Evolutionary conservation across 2,329 filamentous ascomycete genomes (phyloP).

Genomic region (Fusarium metavorans): DNA sequence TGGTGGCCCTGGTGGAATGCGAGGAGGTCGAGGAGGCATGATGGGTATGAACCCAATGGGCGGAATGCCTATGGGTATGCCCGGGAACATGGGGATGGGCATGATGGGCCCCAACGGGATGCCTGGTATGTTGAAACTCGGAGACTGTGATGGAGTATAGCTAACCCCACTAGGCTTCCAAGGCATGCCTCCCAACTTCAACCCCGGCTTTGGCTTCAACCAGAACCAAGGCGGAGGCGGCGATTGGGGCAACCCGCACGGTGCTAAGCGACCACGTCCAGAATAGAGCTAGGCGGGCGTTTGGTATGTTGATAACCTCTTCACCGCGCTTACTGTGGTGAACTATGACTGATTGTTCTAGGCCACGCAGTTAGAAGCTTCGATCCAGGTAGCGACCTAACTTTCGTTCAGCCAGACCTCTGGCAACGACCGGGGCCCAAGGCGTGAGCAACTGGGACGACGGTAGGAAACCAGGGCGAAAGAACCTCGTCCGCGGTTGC

Average conservation of each 20-base stretch:
- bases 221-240: constrained; percentile 58
- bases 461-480: not conserved
- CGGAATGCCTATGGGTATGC: constrained; percentile 67
- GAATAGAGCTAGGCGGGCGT: constrained; percentile 60
- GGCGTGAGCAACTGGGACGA: not conserved
- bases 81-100: constrained; percentile 68
- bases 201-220: constrained; percentile 76
- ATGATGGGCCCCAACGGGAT: constrained; percentile 64
- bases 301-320: not conserved
- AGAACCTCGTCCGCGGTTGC: not conserved
- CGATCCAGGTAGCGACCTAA: not conserved
- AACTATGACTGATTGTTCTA: not conserved
- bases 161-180: constrained; percentile 68
- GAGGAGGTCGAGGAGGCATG: constrained; percentile 63
- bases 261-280: constrained; percentile 81
- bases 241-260: constrained; percentile 84
- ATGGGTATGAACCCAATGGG: constrained; percentile 62
- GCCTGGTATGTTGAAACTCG: constrained; percentile 47
- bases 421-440: not conserved
- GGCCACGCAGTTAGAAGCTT: not conserved
- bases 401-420: not conserved
- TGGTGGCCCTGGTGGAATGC: constrained; percentile 63
- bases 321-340: not conserved
- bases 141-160: not conserved
- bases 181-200: constrained; percentile 77